Percentiles rank a stretch among this genome's conserved stretches.
phyloP scores from a whole-genome alignment of 106 monocot species.

The Apostasia ramifera region DNA sequence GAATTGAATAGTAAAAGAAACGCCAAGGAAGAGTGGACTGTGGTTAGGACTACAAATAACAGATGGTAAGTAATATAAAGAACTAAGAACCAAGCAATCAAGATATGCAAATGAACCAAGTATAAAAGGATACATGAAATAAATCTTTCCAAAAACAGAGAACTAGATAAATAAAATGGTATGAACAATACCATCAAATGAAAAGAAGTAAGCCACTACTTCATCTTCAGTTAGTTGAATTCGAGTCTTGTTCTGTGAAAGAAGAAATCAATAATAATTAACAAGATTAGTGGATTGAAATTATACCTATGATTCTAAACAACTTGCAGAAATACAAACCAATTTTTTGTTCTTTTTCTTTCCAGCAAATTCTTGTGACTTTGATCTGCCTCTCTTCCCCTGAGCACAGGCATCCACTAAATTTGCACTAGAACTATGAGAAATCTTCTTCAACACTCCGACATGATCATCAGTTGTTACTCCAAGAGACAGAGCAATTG shows the following conservation, averaged over 20 bases:
- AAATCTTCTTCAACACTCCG: background rate
- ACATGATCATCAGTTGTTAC: conserved; percentile 10
- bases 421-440: conserved; percentile 12
- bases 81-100: too few species aligned
- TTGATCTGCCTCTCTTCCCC: conserved; percentile 12
- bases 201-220: conserved; percentile 70
- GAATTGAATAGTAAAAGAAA: too few species aligned
- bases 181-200: conserved; percentile 57
- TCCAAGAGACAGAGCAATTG: conserved; percentile 75
- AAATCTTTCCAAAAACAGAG: background rate
- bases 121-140: background rate
- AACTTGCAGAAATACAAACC: conserved; percentile 16
- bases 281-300: background rate
- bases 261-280: background rate
- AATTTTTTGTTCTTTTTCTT: conserved; percentile 29
- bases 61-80: too few species aligned
- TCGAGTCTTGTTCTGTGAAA: conserved; percentile 34
- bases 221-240: conserved; percentile 77
- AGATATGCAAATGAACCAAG: background rate
- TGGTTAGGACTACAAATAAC: too few species aligned
- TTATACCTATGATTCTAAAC: background rate
- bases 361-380: conserved; percentile 1
- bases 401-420: conserved; percentile 1
- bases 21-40: too few species aligned
- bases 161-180: background rate